phyloP scores from a whole-genome alignment of 441 rosid genomes.

The Kokia cookei region DNA sequence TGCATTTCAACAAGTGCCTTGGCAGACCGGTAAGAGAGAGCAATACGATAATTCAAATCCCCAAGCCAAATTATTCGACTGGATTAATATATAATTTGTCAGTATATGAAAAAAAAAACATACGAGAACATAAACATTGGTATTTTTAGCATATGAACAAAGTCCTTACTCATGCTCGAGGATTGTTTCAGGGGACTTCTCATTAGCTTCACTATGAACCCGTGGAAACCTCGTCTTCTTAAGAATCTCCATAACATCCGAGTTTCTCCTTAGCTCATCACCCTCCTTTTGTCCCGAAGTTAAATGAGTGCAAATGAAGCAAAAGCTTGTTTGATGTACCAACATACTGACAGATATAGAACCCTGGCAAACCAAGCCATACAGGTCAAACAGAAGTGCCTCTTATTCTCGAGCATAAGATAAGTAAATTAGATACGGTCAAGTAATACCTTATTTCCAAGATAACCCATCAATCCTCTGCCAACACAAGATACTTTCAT shows the following conservation, averaged over 20 bases:
- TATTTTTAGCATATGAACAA: not conserved
- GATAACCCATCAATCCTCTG: slow-evolving; percentile 97
- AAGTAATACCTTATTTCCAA: slow-evolving; percentile 81
- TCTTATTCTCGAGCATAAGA: slow-evolving; percentile 1
- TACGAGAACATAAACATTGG: not conserved
- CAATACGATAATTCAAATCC: slow-evolving; percentile 89
- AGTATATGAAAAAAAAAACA: not conserved
- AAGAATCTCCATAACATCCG: slow-evolving; percentile 96
- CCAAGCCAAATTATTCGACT: slow-evolving; percentile 98
- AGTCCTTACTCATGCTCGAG: slow-evolving; percentile 83
- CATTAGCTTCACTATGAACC: slow-evolving; percentile 49
- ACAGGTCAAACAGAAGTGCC: slow-evolving; percentile 1
- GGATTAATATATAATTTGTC: slow-evolving; percentile 19
- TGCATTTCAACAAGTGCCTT: slow-evolving; percentile 99
- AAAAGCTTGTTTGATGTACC: slow-evolving; percentile 91
- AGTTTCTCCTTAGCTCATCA: slow-evolving; percentile 85
- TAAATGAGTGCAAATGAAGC: slow-evolving; percentile 89
- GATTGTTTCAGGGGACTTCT: slow-evolving; percentile 84
- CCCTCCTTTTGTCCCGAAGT: slow-evolving; percentile 98
- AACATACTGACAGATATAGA: slow-evolving; percentile 95
- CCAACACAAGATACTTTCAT: slow-evolving; percentile 98
- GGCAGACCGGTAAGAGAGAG: slow-evolving; percentile 87
- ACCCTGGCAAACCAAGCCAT: slow-evolving; percentile 53
- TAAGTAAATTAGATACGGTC: not conserved
- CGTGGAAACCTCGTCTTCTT: slow-evolving; percentile 89